Conservation (phyloP, 2,329 filamentous ascomycete species). For the Fusarium heterosporum region DNA sequence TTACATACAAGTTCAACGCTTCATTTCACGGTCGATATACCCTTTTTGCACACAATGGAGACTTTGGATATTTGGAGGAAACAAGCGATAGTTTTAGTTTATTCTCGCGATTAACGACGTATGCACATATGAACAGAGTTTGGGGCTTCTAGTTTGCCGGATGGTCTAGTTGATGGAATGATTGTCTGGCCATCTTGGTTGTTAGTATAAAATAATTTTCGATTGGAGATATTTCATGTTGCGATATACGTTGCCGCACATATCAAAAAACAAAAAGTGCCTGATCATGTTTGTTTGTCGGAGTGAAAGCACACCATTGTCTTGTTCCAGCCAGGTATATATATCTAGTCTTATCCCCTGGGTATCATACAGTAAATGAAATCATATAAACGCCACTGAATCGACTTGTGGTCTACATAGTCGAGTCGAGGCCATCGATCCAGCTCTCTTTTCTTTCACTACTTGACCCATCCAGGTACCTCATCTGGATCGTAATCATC, state of each 20-base stretch:
- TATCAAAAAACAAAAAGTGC: constrained; percentile 34
- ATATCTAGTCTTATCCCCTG: constrained; percentile 14
- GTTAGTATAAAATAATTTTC: constrained; percentile 36
- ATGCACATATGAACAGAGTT: constrained; percentile 43
- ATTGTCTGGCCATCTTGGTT: constrained; percentile 28
- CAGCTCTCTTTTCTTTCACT: constrained; percentile 27
- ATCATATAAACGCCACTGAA: constrained; percentile 29
- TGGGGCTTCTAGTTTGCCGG: constrained; percentile 26
- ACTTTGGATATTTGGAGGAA: constrained; percentile 41
- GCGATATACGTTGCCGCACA: constrained; percentile 29
- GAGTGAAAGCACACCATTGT: not conserved
- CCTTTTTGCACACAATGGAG: constrained; percentile 45
- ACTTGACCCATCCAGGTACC: constrained; percentile 81
- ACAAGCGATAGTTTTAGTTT: constrained; percentile 43
- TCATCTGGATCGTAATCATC: constrained; percentile 70
- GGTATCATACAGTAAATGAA: constrained; percentile 39
- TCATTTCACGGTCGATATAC: constrained; percentile 50
- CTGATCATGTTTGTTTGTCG: constrained; percentile 25
- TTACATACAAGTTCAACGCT: constrained; percentile 47
- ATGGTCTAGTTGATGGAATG: constrained; percentile 30
- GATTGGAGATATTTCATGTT: constrained; percentile 44
- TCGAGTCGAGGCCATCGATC: constrained; percentile 7
- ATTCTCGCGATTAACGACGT: constrained; percentile 44
- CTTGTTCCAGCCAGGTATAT: not conserved
- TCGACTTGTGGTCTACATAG: constrained; percentile 4